Evolutionary conservation across 2,329 filamentous ascomycete species (phyloP).

Genomic region (Sporothrix euskadiensis): DNA sequence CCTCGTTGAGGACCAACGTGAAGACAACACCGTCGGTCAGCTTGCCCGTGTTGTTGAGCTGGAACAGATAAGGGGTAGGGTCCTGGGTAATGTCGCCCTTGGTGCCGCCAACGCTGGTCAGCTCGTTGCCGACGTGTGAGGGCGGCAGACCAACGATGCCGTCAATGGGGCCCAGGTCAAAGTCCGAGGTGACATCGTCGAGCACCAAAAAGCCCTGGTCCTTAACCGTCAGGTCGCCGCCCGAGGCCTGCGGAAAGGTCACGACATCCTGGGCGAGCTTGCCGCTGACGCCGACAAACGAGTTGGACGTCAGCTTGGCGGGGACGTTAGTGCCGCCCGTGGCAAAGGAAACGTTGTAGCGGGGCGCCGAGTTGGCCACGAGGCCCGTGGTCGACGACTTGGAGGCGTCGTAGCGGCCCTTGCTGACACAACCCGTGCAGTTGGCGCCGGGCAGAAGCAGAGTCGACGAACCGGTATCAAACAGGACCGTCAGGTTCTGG

Average conservation of each 20-base stretch:
- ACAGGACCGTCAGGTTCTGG: slow-evolving; percentile 39
- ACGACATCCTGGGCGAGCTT: slow-evolving; percentile 36
- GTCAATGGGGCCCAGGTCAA: slow-evolving; percentile 36
- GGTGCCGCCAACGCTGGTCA: background rate
- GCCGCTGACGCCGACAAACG: slow-evolving; percentile 30
- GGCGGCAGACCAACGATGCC: slow-evolving; percentile 38
- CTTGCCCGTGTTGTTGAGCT: slow-evolving; percentile 34
- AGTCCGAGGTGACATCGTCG: slow-evolving; percentile 35
- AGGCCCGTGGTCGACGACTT: slow-evolving; percentile 28
- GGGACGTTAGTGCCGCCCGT: slow-evolving; percentile 38
- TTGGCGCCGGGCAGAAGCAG: slow-evolving; percentile 37
- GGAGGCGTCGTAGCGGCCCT: slow-evolving; percentile 34
- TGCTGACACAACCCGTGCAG: slow-evolving; percentile 36
- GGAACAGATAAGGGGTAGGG: slow-evolving; percentile 35
- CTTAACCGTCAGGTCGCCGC: slow-evolving; percentile 31
- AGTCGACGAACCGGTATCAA: slow-evolving; percentile 38
- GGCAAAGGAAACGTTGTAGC: slow-evolving; percentile 33
- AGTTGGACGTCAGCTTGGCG: slow-evolving; percentile 31
- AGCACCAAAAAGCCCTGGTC: slow-evolving; percentile 39
- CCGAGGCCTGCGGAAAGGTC: slow-evolving; percentile 31
- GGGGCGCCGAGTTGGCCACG: background rate
- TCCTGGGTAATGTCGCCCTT: slow-evolving; percentile 9
- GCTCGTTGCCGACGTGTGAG: slow-evolving; percentile 26
- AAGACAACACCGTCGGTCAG: slow-evolving; percentile 36
- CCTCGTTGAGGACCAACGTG: slow-evolving; percentile 36